A percentile compares a stretch with the other conserved stretches of the same genome.
Evolutionary conservation across 1,284 basidiomycete genomes (phyloP).

Genomic region (Ustilago nuda): DNA sequence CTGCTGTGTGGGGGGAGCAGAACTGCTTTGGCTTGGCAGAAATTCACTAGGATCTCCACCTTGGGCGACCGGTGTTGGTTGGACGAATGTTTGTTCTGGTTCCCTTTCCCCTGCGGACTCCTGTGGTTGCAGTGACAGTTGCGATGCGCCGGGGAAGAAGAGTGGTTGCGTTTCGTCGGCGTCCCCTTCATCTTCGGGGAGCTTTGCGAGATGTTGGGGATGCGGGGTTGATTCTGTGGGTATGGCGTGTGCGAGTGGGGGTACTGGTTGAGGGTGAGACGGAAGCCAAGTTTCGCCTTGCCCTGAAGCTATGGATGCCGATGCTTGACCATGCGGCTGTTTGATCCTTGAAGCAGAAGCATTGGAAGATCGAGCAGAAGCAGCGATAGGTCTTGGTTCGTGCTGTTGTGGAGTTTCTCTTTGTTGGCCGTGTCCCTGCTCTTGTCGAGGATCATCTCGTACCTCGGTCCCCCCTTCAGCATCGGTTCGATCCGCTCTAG

Average conservation of each 20-base stretch:
- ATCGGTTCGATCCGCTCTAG: conserved; percentile 18
- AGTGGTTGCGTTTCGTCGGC: conserved; percentile 27
- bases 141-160: conserved; percentile 40
- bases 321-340: not conserved
- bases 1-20: not conserved
- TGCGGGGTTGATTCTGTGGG: not conserved
- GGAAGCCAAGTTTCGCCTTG: not conserved
- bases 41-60: conserved; percentile 36
- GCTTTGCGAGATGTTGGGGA: not conserved
- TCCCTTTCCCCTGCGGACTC: not conserved
- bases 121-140: conserved; percentile 12
- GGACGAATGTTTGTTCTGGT: conserved; percentile 5
- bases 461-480: not conserved
- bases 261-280: not conserved
- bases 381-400: not conserved
- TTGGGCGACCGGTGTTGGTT: conserved; percentile 28
- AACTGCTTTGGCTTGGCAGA: conserved; percentile 12
- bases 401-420: not conserved
- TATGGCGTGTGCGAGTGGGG: not conserved
- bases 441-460: not conserved
- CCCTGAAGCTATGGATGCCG: not conserved
- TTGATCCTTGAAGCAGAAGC: not conserved
- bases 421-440: not conserved
- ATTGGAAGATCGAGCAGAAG: not conserved
- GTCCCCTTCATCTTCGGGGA: not conserved